phyloP scores from a whole-genome alignment of 306 rosid genomes.

The Prunus fruticosa region DNA sequence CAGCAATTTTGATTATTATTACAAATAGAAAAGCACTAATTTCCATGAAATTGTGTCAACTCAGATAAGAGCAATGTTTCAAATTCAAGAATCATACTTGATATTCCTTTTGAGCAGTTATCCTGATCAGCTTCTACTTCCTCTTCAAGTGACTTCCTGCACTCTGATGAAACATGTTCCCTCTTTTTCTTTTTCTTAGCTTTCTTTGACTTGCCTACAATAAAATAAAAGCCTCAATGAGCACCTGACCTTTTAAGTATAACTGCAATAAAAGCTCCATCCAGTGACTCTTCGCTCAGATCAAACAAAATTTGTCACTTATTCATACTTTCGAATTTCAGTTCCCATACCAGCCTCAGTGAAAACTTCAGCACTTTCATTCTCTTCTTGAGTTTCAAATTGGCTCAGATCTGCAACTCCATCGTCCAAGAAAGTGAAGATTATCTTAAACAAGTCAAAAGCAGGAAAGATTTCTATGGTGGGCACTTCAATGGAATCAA shows the following conservation, averaged over 20 bases:
- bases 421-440: constrained; percentile 7
- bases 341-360: constrained; percentile 9
- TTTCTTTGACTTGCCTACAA: constrained; percentile 59
- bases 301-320: not conserved
- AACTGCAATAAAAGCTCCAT: constrained; percentile 3
- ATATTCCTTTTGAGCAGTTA: constrained; percentile 50
- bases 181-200: constrained; percentile 44
- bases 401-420: constrained; percentile 15
- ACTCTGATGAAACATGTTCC: constrained; percentile 15
- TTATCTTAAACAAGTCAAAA: not conserved
- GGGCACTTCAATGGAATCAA: not conserved
- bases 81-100: constrained; percentile 38
- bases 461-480: not conserved
- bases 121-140: constrained; percentile 26
- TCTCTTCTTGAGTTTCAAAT: not conserved
- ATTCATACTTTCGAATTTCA: constrained; percentile 19
- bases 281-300: not conserved
- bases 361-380: not conserved
- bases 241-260: constrained; percentile 2
- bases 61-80: constrained; percentile 1
- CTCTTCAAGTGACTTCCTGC: constrained; percentile 23
- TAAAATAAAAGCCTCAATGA: not conserved
- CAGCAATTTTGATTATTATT: not conserved
- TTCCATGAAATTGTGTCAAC: not conserved
- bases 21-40: not conserved